Evolutionary conservation across 1,284 basidiomycete genomes (phyloP), one percentile per base, ranked within the genome.

Genomic region (Pseudozyma pruni): DNA sequence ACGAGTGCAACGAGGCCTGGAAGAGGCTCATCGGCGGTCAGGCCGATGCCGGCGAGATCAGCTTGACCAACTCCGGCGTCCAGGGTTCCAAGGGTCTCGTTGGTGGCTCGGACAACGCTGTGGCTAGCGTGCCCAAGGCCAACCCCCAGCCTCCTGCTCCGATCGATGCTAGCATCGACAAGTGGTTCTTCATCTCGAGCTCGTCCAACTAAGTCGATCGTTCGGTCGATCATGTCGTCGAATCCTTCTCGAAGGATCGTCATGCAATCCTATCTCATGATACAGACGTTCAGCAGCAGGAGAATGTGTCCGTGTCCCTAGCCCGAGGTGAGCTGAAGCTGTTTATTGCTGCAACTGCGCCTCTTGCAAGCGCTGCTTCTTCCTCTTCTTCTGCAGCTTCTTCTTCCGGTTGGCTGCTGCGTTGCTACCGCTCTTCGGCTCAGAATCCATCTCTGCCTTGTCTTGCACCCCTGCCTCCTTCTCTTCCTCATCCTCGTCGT

Each of bases 1-100:
- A 95, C 85, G 96, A 99, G 85, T 95, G 93, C 86, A 91, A 98
- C 84, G 95, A 98, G 85, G 92, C 95, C 43, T 99, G 96, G 96
- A 93, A 93, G 83, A 91, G 92, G 82, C 89, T 99, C 79, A 87
- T 94, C 83, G 85, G 85, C 60, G 94, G 94, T 70, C 92, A 97
- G 70, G 60, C 70, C 23, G 74, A 79, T 23, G 52, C 75, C 6
- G 78, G 75, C 29, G 78, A 77, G 33, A 71, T 80, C 47, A 67
- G 70, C 67, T 85, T 86, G 67, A 76, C 79, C 73, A 88, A 87
- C 85, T 77, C 84, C 51, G 89, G 91, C 62, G 85, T 90, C 76
- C 85, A 88, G 76, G 89, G 90, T 80, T 90, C 91, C 51, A 89
- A 90, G 73, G 91, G 89, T 48, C 87, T 88, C 72, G 86, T 90